Percentiles rank a stretch among this genome's conserved stretches.
These are phyloP conservation scores for Parastagonospora avenae DNA, from an alignment of 2,329 filamentous ascomycete genomes.

Conservation along the genomic window DNA sequence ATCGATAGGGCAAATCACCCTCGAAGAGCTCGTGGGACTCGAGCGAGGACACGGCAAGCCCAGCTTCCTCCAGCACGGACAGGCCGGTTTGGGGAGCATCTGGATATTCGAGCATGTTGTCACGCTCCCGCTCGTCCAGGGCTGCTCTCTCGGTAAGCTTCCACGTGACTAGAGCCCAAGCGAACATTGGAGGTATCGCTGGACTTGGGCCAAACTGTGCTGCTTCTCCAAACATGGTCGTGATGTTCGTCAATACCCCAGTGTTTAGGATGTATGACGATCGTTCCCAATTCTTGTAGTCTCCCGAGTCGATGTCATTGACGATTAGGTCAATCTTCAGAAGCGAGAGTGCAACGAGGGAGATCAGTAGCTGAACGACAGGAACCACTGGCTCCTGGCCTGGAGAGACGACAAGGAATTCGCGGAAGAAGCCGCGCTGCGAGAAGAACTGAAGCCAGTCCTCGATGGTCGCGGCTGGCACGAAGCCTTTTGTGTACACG, in stretches of 20 bases:
- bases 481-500: constrained; percentile 46
- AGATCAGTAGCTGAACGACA: constrained; percentile 71
- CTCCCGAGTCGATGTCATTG: constrained; percentile 48
- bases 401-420: constrained; percentile 58
- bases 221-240: constrained; percentile 69
- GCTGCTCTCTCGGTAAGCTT: constrained; percentile 27
- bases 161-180: constrained; percentile 73
- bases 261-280: constrained; percentile 72
- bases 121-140: constrained; percentile 34
- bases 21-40: constrained; percentile 34
- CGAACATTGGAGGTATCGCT: constrained; percentile 75
- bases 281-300: constrained; percentile 34
- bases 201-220: constrained; percentile 59
- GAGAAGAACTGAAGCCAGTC: constrained; percentile 40
- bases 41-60: constrained; percentile 25
- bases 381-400: constrained; percentile 56
- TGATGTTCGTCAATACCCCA: constrained; percentile 72
- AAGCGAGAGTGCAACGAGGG: constrained; percentile 72
- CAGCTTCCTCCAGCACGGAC: constrained; percentile 35
- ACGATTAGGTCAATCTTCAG: constrained; percentile 70
- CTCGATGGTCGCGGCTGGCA: constrained; percentile 37
- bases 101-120: constrained; percentile 30
- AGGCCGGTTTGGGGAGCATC: constrained; percentile 15
- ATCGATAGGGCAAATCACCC: constrained; percentile 28
- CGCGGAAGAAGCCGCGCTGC: constrained; percentile 65